These are phyloP conservation scores for Liquidambar formosana DNA, from an alignment of 164 flowering plant species.

Conservation along the genomic window DNA sequence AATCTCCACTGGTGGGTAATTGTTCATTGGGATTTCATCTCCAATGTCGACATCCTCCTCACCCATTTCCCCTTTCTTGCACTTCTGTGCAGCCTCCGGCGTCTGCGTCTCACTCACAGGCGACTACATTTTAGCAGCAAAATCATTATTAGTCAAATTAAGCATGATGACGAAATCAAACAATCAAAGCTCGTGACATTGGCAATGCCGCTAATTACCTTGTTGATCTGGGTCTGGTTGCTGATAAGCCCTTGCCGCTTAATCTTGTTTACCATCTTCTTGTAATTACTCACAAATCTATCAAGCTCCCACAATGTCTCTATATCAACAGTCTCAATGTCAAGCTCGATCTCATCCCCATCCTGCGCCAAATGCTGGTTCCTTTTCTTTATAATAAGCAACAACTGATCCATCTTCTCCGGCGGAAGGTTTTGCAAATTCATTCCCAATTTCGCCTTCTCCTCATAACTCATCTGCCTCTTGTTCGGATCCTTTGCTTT, in stretches of 20 bases:
- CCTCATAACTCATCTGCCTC: constrained; percentile 40
- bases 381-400: constrained; percentile 54
- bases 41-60: constrained; percentile 52
- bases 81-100: constrained; percentile 24
- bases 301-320: constrained; percentile 87
- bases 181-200: constrained; percentile 2
- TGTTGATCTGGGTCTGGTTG: constrained; percentile 25
- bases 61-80: constrained; percentile 37
- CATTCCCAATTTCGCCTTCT: constrained; percentile 42
- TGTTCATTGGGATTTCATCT: constrained; percentile 39
- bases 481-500: constrained; percentile 38
- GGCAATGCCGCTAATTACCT: constrained; percentile 23
- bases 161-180: neutral
- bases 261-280: constrained; percentile 57
- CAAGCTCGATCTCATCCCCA: constrained; percentile 79
- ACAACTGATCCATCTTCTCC: constrained; percentile 60
- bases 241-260: constrained; percentile 47
- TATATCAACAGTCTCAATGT: constrained; percentile 56
- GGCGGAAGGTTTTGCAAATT: constrained; percentile 34
- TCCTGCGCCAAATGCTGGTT: constrained; percentile 41
- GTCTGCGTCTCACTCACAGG: constrained; percentile 20
- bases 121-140: neutral
- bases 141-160: neutral
- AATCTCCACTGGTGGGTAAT: constrained; percentile 68
- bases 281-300: constrained; percentile 54